Percentiles rank a stretch among this genome's conserved stretches.
Conservation (phyloP, 257 asterid species). For the Solanum commersonii region DNA sequence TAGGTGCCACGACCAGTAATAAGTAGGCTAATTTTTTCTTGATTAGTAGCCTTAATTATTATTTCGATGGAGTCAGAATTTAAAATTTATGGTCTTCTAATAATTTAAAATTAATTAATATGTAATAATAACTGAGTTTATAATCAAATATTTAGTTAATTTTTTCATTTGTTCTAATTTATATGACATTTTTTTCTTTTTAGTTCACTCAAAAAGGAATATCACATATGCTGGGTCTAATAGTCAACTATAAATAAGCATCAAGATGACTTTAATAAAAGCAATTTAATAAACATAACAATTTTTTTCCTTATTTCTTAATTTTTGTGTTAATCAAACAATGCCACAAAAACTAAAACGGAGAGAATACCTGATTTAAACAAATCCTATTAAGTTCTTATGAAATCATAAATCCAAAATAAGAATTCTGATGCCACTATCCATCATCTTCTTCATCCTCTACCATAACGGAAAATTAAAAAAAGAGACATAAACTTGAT, state of each 20-base stretch:
- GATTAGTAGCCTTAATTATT: not conserved
- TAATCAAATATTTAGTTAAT: not conserved
- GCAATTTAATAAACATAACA: too few relatives aligned
- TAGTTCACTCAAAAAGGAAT: too few relatives aligned
- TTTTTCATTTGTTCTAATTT: too few relatives aligned
- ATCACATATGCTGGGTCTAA: too few relatives aligned
- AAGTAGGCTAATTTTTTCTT: not conserved
- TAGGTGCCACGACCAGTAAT: not conserved
- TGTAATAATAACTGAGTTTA: not conserved
- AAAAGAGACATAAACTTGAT: not conserved
- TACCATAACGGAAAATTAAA: not conserved
- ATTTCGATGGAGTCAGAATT: not conserved
- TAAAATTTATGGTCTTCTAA: not conserved
- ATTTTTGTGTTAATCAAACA: too few relatives aligned
- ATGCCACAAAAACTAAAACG: not conserved
- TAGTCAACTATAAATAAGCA: too few relatives aligned
- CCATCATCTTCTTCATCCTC: not conserved
- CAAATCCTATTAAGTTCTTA: not conserved
- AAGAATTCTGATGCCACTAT: too few relatives aligned
- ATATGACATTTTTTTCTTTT: too few relatives aligned
- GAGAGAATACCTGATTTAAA: not conserved
- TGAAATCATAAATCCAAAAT: too few relatives aligned
- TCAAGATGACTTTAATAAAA: too few relatives aligned
- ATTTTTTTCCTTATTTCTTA: too few relatives aligned
- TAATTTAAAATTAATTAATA: not conserved